Percentiles rank a stretch among this genome's conserved stretches.
Conservation (phyloP, 768 basidiomycete species). For the Kwoniella pini region DNA sequence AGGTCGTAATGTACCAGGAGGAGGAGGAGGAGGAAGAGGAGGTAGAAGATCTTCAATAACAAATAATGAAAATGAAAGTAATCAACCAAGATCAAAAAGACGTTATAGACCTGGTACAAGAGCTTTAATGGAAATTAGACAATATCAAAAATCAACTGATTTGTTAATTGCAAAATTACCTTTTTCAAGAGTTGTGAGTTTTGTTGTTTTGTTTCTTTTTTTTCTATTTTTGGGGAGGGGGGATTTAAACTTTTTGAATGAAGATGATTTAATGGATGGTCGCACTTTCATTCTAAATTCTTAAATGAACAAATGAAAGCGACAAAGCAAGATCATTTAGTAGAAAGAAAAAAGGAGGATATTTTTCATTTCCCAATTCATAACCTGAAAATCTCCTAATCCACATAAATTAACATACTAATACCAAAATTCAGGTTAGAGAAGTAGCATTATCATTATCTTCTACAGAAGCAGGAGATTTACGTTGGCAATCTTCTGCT, state of each 20-base stretch:
- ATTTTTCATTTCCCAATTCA: not conserved
- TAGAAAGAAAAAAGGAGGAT: too few species aligned
- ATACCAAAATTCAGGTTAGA: conserved; percentile 84
- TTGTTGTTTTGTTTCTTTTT: not conserved
- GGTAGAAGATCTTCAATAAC: conserved; percentile 13
- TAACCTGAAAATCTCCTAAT: not conserved
- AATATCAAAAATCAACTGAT: conserved; percentile 92
- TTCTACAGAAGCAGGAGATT: conserved; percentile 63
- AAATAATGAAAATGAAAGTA: not conserved
- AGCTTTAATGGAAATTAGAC: conserved; percentile 86
- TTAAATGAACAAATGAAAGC: too few species aligned
- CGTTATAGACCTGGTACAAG: conserved; percentile 89
- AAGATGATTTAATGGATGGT: too few species aligned
- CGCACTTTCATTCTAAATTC: too few species aligned
- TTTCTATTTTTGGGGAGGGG: too few species aligned
- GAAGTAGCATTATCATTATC: conserved; percentile 91
- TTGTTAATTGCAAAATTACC: conserved; percentile 82
- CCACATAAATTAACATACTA: too few species aligned
- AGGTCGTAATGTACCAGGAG: conserved; percentile 7
- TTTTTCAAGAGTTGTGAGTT: conserved; percentile 83
- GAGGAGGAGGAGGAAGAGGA: too few species aligned
- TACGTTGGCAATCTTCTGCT: conserved; percentile 96
- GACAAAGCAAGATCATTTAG: too few species aligned
- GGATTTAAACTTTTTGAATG: too few species aligned
- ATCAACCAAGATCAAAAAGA: conserved; percentile 56